Percentiles rank a stretch among this genome's conserved stretches.
Conservation (phyloP, 768 basidiomycete genomes). For the Rhodotorula paludigena region DNA sequence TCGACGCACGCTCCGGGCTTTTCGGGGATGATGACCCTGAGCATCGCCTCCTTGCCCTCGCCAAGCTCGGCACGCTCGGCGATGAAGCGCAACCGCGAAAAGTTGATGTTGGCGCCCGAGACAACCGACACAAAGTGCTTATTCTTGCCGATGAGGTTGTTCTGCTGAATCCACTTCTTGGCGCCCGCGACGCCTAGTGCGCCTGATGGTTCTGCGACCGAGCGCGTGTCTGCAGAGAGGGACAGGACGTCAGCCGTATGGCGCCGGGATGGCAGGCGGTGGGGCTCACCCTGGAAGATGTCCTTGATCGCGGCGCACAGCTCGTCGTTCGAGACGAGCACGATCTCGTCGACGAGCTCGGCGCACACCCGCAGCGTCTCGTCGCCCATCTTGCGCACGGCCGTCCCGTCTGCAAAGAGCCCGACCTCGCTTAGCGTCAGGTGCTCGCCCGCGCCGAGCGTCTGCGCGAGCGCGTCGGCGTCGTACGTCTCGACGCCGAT, state of each 20-base stretch:
- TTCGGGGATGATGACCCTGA: constrained; percentile 93
- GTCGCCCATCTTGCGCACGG: constrained; percentile 88
- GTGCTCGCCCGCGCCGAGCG: constrained; percentile 72
- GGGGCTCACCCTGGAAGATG: constrained; percentile 78
- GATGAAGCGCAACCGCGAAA: constrained; percentile 92
- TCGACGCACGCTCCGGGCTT: constrained; percentile 71
- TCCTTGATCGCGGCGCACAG: constrained; percentile 99
- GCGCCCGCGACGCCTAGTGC: constrained; percentile 86
- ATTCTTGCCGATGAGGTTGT: constrained; percentile 72
- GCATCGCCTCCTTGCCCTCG: constrained; percentile 85
- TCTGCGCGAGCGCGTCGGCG: constrained; percentile 86
- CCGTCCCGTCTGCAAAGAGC: constrained; percentile 94
- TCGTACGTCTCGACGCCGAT: constrained; percentile 91
- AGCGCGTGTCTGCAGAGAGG: constrained; percentile 69
- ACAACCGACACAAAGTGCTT: constrained; percentile 86
- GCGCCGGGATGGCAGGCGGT: neutral
- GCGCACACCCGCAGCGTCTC: constrained; percentile 92
- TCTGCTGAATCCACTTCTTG: constrained; percentile 75
- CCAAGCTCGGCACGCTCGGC: constrained; percentile 96
- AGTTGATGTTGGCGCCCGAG: constrained; percentile 99
- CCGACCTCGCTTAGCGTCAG: constrained; percentile 84
- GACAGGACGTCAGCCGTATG: neutral
- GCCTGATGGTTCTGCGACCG: constrained; percentile 92
- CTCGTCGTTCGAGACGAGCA: constrained; percentile 87
- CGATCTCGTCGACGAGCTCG: constrained; percentile 71